Base-by-base conservation (phyloP, 75 land plant genomes). In the Picea glauca region DNA sequence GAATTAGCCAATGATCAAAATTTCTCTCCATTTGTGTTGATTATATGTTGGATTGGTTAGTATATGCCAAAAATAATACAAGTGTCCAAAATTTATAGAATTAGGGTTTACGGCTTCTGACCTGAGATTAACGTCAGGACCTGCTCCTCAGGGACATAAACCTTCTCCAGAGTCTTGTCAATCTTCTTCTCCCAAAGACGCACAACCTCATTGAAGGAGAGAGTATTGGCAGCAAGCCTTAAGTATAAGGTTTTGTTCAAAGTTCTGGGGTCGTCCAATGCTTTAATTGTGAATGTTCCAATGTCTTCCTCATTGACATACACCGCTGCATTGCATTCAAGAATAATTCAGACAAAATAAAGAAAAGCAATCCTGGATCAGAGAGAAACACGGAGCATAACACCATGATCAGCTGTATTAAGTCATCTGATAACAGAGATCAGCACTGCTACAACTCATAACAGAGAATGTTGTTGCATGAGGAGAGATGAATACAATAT, bases 261-360 rank as follows among this genome's bases (percentile, higher is more conserved):
- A 3, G 84, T 79, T 26, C 84, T 65, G 2, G 84, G 82, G 20
- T 83, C 84, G 40, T 79, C 82, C 30, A 59, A 58, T 18, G 84
- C n/a, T 21, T 76, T 80, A n/a, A 84, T 67, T 30, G 83, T 74
- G 60, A 54, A 84, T 6, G 74, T 57, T 46, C 84, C 85, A 62
- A 84, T 35, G 35, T 84, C 85, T 58, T 84, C 84, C 38, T 84
- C 85, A 35, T 80, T 72, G 1, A 82, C 80, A 33, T 26, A 82
- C 18, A 62, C 21, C 4, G 11, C 18, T 79, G 38, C 31, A 70
- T 43, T 62, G n/a, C 23, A 5, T 62, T 62, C 57, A 46, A 15
- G 9, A 0, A 62, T 5, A 62, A 62, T 20, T 18, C 1, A 21
- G 13, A 62, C n/a, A 62, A 62, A 62, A 62, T 20, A 8, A 62